A percentile compares a stretch with the other conserved stretches of the same genome.
phyloP scores from a whole-genome alignment of 208 protist genomes.

The Willaertia magna region DNA sequence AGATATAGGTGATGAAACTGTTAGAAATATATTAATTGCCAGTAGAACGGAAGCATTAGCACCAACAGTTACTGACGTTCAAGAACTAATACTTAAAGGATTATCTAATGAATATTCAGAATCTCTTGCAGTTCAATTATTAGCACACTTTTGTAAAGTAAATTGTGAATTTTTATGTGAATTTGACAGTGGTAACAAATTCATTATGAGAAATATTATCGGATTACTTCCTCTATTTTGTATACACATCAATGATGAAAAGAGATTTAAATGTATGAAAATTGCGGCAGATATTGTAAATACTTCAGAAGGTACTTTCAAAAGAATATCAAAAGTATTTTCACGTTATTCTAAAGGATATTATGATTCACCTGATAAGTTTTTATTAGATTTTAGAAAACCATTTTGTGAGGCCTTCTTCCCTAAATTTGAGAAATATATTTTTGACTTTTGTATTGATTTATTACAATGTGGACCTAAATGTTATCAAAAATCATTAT shows the following conservation, averaged over 20 bases:
- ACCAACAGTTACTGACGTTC: background rate
- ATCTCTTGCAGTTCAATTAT: background rate
- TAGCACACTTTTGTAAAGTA: background rate
- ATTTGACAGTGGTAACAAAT: background rate
- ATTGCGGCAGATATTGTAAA: background rate
- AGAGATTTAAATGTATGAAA: background rate
- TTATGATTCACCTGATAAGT: background rate
- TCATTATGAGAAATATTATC: conserved; percentile 1
- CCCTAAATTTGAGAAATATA: background rate
- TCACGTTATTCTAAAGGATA: background rate
- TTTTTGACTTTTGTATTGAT: background rate
- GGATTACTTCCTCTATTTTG: background rate
- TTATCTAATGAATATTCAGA: background rate
- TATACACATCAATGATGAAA: background rate
- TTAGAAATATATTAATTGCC: background rate
- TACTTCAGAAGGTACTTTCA: background rate
- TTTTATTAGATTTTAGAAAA: background rate
- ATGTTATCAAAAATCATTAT: background rate
- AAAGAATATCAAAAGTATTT: background rate
- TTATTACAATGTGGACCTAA: background rate
- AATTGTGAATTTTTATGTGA: background rate
- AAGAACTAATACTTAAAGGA: background rate
- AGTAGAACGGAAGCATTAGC: background rate
- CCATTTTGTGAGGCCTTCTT: conserved; percentile 2
- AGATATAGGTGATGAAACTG: background rate